Percentiles rank a stretch among this genome's conserved stretches.
These are phyloP conservation scores for Aegle marmelos DNA, from an alignment of 345 rosid genomes.

Conservation along the genomic window DNA sequence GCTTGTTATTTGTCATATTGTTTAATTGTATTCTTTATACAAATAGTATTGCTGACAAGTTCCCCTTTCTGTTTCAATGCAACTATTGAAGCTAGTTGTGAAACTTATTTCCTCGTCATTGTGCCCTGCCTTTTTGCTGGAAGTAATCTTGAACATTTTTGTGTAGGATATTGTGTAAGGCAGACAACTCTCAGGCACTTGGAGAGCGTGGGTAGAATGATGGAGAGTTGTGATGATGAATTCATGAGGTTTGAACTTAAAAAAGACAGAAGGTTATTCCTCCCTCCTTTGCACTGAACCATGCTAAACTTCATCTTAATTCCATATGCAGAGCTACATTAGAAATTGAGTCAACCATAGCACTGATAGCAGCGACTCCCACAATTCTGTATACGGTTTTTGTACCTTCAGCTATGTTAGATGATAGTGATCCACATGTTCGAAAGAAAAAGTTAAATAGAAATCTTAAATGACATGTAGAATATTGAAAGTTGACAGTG, in stretches of 20 bases:
- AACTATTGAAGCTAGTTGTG: too few species aligned
- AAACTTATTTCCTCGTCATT: too few species aligned
- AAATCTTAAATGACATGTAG: not conserved
- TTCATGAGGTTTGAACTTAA: slow-evolving; percentile 57
- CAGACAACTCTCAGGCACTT: slow-evolving; percentile 71
- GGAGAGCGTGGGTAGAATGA: slow-evolving; percentile 75
- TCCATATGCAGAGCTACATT: slow-evolving; percentile 52
- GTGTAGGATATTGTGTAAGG: slow-evolving; percentile 68
- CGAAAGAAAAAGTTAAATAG: not conserved
- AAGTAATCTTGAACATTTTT: not conserved
- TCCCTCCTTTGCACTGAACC: not conserved
- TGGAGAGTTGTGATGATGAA: slow-evolving; percentile 71
- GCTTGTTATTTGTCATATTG: too few species aligned
- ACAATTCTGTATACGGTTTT: slow-evolving; percentile 69
- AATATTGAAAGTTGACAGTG: not conserved
- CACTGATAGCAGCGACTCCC: slow-evolving; percentile 47
- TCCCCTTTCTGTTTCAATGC: too few species aligned
- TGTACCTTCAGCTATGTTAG: slow-evolving; percentile 79
- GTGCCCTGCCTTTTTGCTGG: too few species aligned
- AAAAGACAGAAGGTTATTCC: slow-evolving; percentile 49
- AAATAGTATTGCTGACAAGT: too few species aligned
- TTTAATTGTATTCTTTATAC: too few species aligned
- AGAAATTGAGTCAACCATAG: slow-evolving; percentile 51
- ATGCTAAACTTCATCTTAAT: not conserved
- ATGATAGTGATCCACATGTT: slow-evolving; percentile 51